Evolutionary conservation across 208 protist genomes (phyloP).

Genomic region (Lotmaria passim): DNA sequence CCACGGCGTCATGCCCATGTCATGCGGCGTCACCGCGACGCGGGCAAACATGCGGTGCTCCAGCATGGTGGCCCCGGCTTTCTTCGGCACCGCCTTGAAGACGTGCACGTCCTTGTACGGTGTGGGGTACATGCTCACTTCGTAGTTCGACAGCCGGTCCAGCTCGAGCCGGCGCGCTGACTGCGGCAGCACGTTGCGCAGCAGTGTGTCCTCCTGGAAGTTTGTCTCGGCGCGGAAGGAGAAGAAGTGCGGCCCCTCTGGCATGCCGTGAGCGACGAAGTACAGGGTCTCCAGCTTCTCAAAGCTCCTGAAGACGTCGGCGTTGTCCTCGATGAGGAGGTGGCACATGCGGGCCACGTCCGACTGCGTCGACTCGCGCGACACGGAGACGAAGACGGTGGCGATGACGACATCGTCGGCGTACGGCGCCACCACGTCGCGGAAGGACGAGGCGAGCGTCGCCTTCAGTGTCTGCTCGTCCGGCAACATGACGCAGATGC

Average conservation of each 20-base stretch:
- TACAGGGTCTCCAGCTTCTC: conserved; percentile 55
- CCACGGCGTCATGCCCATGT: conserved; percentile 81
- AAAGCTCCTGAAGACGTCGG: conserved; percentile 27
- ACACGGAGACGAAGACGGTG: conserved; percentile 71
- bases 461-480: conserved; percentile 53
- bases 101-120: conserved; percentile 92
- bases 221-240: conserved; percentile 84
- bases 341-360: conserved; percentile 50
- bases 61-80: conserved; percentile 47
- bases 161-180: conserved; percentile 96
- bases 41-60: conserved; percentile 95
- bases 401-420: conserved; percentile 38
- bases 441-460: conserved; percentile 41
- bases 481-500: conserved; percentile 65
- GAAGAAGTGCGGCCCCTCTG: conserved; percentile 88
- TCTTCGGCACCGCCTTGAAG: conserved; percentile 85
- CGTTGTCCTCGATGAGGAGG: conserved; percentile 58
- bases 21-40: conserved; percentile 86
- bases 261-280: conserved; percentile 76
- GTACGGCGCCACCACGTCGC: conserved; percentile 38
- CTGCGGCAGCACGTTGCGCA: conserved; percentile 95
- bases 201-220: conserved; percentile 91
- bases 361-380: conserved; percentile 51
- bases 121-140: conserved; percentile 84
- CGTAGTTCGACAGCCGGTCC: conserved; percentile 92